Evolutionary conservation across 106 monocot species (phyloP).

Genomic region (Dioscorea dumetorum): DNA sequence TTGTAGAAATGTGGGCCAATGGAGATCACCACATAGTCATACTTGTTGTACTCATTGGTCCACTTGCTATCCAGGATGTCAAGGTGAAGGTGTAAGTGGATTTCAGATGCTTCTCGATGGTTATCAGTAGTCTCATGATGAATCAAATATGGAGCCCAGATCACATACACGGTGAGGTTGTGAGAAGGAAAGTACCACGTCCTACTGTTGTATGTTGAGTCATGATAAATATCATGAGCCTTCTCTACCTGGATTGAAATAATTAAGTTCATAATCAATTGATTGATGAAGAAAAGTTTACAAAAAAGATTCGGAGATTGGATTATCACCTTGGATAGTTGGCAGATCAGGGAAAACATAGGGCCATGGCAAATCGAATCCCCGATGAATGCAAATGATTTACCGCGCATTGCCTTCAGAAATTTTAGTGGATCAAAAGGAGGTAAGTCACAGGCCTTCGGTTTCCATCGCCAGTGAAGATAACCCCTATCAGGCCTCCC

Average conservation of each 20-base stretch:
- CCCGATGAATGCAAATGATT: conserved; percentile 56
- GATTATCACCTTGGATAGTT: conserved; percentile 50
- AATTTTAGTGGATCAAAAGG: conserved; percentile 46
- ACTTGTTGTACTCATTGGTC: too few species aligned
- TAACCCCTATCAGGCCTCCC: conserved; percentile 62
- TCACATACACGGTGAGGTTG: conserved; percentile 38
- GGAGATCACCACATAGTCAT: too few species aligned
- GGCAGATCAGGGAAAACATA: conserved; percentile 54
- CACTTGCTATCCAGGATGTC: conserved; percentile 26
- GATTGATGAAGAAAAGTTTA: background rate
- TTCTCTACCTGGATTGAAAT: conserved; percentile 1
- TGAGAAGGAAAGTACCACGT: conserved; percentile 34
- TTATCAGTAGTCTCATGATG: conserved; percentile 23
- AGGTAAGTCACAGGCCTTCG: conserved; percentile 36
- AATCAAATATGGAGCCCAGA: conserved; percentile 50
- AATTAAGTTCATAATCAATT: background rate
- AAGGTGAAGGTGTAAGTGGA: conserved; percentile 20
- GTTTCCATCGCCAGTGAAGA: conserved; percentile 75
- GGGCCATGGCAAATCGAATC: conserved; percentile 74
- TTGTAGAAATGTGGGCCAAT: too few species aligned
- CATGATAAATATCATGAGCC: conserved; percentile 23
- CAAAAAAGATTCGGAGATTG: background rate
- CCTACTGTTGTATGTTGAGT: conserved; percentile 16
- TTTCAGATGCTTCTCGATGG: background rate
- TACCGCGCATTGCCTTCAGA: conserved; percentile 43